A percentile compares a stretch with the other conserved stretches of the same genome.
phyloP scores from a whole-genome alignment of 1,284 basidiomycete species.

The Melampsora americana region DNA sequence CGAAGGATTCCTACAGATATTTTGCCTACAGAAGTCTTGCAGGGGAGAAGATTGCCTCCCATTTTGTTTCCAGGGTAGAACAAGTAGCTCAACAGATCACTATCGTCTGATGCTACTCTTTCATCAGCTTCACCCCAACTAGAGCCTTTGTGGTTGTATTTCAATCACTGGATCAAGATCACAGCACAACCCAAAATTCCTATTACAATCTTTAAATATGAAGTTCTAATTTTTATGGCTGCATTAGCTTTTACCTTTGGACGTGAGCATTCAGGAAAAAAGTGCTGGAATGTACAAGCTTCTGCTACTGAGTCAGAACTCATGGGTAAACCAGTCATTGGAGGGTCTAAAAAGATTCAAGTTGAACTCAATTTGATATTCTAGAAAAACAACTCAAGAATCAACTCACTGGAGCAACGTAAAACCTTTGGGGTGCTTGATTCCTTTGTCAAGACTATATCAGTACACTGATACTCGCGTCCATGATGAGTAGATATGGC shows the following conservation, averaged over 20 bases:
- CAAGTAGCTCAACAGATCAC: no score
- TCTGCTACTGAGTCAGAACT: background rate
- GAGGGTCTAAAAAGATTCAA: background rate
- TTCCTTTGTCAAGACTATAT: background rate
- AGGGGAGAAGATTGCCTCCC: no score
- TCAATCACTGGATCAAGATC: no score
- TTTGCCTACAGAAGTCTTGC: no score
- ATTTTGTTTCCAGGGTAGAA: no score
- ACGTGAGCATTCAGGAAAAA: background rate
- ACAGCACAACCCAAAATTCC: no score
- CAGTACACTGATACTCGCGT: slow-evolving; percentile 2
- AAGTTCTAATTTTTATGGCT: no score
- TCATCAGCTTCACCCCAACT: no score
- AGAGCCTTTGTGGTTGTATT: no score
- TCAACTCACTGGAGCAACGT: background rate
- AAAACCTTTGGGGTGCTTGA: background rate
- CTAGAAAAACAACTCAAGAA: background rate
- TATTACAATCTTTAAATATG: no score
- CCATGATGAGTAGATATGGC: background rate
- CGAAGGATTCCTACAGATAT: no score
- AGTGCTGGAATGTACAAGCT: background rate
- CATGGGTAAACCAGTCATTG: background rate
- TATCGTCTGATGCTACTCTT: no score
- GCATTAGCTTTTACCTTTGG: background rate
- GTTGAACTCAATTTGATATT: background rate